Base-by-base conservation (phyloP, 2,329 filamentous ascomycete genomes). In the Aotearoamyces nothofagi region DNA sequence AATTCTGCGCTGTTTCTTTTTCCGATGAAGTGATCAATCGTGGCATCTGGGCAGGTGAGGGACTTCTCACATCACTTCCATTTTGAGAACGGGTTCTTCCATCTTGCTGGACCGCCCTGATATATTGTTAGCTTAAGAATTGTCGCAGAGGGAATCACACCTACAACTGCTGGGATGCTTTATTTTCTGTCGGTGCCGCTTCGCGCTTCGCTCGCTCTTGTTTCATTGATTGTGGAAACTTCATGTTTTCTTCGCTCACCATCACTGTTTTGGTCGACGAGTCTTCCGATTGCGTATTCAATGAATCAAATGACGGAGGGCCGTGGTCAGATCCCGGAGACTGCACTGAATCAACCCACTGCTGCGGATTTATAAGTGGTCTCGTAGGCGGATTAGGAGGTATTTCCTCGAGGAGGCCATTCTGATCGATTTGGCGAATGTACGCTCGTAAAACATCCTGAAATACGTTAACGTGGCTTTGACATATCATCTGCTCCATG, bases 391-490 rank as follows among this genome's bases (percentile, higher is more conserved):
- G 35, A n/a, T 43, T 43, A 26, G 43, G 42, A 31, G 49, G 50
- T 29, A 55, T 51, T 19, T 55, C 53, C 37, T 63, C 61, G n/a
- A 72, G 53, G 7, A 71, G 53, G 1, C 66, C 63, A 31, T 65
- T 54, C 22, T 65, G 58, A 36, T 70, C 63, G 35, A 74, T 58
- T 41, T 69, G 63, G 19, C 65, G 63, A 23, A 75, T 70, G 41
- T 75, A 73, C 12, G 69, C 66, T 35, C 66, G 58, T 14, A 73
- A 49, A 7, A 71, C 56, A 38, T 71, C 65, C 69, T 74, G 19
- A 7, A 20, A n/a, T n/a, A 20, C 7, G n/a, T 7, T 20, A 8
- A 20, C 8, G 8, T n/a, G n/a, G n/a, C 8, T 20, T n/a, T 7
- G 8, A n/a, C 19, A 20, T 8, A 20, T n/a, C 19, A n/a, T 20